Evolutionary conservation across 306 rosid species (phyloP).

Genomic region (Acacia melanoxylon): DNA sequence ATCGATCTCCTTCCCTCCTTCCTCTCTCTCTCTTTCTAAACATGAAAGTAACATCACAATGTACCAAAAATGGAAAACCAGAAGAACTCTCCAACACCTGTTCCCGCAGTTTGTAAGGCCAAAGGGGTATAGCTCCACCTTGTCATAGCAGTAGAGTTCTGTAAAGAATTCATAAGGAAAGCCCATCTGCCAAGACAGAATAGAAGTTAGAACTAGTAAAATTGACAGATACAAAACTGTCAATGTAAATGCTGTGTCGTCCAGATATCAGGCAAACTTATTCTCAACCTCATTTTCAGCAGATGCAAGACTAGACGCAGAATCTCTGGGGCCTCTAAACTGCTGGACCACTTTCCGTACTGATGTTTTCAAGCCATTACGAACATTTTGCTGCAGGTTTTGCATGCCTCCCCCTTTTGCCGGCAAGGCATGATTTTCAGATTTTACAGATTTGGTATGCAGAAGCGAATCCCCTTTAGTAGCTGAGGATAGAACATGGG

Average conservation of each 20-base stretch:
- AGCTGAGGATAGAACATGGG: slow-evolving; percentile 43
- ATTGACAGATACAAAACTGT: slow-evolving; percentile 22
- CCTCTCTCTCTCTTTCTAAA: slow-evolving; percentile 9
- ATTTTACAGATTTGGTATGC: slow-evolving; percentile 41
- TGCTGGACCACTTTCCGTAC: slow-evolving; percentile 74
- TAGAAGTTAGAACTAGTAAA: slow-evolving; percentile 31
- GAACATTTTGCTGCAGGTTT: slow-evolving; percentile 53
- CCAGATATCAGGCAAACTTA: slow-evolving; percentile 29
- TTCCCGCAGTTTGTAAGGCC: slow-evolving; percentile 82
- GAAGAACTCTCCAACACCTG: slow-evolving; percentile 53
- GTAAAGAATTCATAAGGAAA: slow-evolving; percentile 65
- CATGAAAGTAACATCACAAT: slow-evolving; percentile 8
- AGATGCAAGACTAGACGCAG: slow-evolving; percentile 35
- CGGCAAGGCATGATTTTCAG: slow-evolving; percentile 50
- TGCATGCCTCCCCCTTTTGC: slow-evolving; percentile 44
- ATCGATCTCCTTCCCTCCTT: slow-evolving; percentile 1
- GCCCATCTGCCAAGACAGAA: slow-evolving; percentile 46
- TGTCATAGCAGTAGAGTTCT: slow-evolving; percentile 62
- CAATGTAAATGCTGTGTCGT: slow-evolving; percentile 5
- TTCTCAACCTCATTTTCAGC: slow-evolving; percentile 52
- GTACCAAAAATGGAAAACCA: slow-evolving; percentile 25
- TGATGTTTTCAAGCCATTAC: slow-evolving; percentile 67
- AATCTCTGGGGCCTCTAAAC: slow-evolving; percentile 65
- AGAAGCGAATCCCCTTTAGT: slow-evolving; percentile 43
- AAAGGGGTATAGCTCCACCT: slow-evolving; percentile 61